phyloP scores from a whole-genome alignment of 164 flowering plant genomes.

The Liquidambar formosana region DNA sequence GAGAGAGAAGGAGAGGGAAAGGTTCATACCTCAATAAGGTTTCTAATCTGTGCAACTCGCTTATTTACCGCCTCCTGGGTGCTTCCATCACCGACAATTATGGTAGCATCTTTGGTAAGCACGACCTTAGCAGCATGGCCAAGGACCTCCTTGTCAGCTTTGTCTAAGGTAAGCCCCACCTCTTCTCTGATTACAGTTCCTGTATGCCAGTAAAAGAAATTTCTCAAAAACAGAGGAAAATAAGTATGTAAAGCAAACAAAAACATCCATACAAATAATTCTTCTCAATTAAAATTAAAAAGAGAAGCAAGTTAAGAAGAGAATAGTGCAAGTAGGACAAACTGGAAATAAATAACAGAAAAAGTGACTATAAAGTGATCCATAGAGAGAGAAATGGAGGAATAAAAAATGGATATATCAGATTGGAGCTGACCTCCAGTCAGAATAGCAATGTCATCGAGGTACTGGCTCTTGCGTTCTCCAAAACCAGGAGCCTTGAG shows the following conservation, averaged over 20 bases:
- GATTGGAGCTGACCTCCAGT: slow-evolving; percentile 64
- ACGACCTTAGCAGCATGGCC: slow-evolving; percentile 97
- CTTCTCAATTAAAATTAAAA: neutral
- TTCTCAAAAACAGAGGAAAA: neutral
- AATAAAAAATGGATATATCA: neutral
- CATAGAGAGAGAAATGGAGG: neutral
- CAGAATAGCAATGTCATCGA: slow-evolving; percentile 93
- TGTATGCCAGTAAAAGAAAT: slow-evolving; percentile 24
- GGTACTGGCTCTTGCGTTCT: slow-evolving; percentile 92
- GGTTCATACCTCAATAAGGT: slow-evolving; percentile 69
- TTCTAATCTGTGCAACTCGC: slow-evolving; percentile 84
- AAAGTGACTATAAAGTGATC: neutral
- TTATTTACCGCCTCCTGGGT: slow-evolving; percentile 87
- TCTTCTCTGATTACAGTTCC: slow-evolving; percentile 95
- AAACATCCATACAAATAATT: neutral
- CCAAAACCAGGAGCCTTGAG: slow-evolving; percentile 99
- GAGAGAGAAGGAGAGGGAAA: neutral
- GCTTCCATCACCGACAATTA: slow-evolving; percentile 98
- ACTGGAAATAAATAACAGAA: neutral
- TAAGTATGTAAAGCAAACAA: neutral
- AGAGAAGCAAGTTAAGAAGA: neutral
- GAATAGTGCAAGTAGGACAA: neutral
- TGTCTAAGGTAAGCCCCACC: slow-evolving; percentile 87
- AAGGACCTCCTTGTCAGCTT: slow-evolving; percentile 80
- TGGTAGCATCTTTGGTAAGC: slow-evolving; percentile 84